phyloP scores from a whole-genome alignment of 148 eudicot species.

The Heliosperma pusillum region DNA sequence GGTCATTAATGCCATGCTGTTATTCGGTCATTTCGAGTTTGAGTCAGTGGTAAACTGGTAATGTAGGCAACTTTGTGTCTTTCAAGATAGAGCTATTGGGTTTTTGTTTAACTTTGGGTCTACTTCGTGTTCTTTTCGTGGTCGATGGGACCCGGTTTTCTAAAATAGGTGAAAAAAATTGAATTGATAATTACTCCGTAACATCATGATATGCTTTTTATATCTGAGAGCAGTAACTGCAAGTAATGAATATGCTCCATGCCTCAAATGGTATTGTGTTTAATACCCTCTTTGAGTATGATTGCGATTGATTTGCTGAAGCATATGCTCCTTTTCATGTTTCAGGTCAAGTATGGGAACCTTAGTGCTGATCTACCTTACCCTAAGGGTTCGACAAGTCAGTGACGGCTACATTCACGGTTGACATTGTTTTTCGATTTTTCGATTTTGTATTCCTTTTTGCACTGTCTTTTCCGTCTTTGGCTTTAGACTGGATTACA shows the following conservation, averaged over 20 bases:
- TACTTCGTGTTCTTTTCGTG: background rate
- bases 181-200: background rate
- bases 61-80: too few relatives aligned
- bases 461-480: background rate
- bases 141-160: background rate
- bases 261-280: background rate
- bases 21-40: background rate
- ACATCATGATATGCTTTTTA: background rate
- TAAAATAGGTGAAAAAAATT: background rate
- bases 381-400: constrained; percentile 65
- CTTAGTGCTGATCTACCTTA: constrained; percentile 64
- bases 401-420: constrained; percentile 38
- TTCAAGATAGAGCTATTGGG: too few relatives aligned
- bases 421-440: background rate
- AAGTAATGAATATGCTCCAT: constrained; percentile 9
- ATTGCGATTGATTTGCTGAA: constrained; percentile 16
- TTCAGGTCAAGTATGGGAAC: constrained; percentile 90
- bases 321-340: background rate
- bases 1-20: background rate
- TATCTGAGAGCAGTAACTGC: background rate
- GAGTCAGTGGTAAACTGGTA: too few relatives aligned
- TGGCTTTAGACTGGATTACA: background rate
- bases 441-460: background rate
- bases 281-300: background rate
- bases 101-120: too few relatives aligned